Conservation (phyloP, 2,329 filamentous ascomycete genomes). For the Reticulascus tulasneorum region DNA sequence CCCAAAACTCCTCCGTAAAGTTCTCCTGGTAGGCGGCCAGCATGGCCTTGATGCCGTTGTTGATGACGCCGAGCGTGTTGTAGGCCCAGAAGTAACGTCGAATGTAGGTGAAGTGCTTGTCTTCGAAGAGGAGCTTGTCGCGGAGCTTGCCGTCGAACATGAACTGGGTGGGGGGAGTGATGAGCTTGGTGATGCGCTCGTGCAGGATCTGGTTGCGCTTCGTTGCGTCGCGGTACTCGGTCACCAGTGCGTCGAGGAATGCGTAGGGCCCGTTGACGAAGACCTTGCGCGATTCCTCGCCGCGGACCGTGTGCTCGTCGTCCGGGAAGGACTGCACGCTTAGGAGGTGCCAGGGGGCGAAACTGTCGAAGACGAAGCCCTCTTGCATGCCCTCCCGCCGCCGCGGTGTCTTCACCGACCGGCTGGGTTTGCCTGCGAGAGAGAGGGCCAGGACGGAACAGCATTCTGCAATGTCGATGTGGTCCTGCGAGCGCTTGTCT, state of each 20-base stretch:
- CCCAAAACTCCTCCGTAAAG: conserved; percentile 57
- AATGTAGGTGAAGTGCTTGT: conserved; percentile 57
- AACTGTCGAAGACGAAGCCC: conserved; percentile 54
- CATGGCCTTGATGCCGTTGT: conserved; percentile 56
- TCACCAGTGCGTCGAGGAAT: conserved; percentile 53
- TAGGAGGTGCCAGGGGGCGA: conserved; percentile 57
- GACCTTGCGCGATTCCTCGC: conserved; percentile 39
- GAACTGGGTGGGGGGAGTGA: conserved; percentile 56
- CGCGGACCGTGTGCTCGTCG: conserved; percentile 51
- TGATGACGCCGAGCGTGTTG: conserved; percentile 57
- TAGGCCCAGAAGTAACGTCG: conserved; percentile 61
- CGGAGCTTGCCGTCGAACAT: conserved; percentile 54
- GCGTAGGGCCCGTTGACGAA: conserved; percentile 60
- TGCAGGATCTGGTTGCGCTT: conserved; percentile 56
- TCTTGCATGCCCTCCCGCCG: conserved; percentile 41
- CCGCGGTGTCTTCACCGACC: conserved; percentile 43
- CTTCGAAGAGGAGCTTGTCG: conserved; percentile 58
- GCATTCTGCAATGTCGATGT: conserved; percentile 58
- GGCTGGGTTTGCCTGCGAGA: conserved; percentile 46
- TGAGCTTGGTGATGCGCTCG: conserved; percentile 52
- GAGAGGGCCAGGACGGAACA: conserved; percentile 56
- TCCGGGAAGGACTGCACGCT: conserved; percentile 58
- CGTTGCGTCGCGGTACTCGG: conserved; percentile 57
- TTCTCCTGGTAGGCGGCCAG: conserved; percentile 52
- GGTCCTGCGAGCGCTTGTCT: conserved; percentile 35